Evolutionary conservation across 2,329 filamentous ascomycete species (phyloP).

Genomic region (Calonectria fujianensis): DNA sequence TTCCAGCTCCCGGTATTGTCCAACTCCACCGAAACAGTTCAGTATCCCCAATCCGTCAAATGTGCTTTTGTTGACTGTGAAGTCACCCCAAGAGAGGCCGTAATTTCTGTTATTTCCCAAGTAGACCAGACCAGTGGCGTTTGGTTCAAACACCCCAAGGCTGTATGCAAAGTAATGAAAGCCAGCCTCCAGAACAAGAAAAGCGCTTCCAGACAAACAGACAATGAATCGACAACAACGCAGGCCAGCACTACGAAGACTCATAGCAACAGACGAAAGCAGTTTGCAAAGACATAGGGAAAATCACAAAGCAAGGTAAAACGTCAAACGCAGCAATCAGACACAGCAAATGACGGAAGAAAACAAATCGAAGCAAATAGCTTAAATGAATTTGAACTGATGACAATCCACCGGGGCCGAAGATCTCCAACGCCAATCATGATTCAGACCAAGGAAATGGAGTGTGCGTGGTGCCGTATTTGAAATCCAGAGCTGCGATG

Average conservation of each 20-base stretch:
- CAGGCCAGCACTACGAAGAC: conserved; percentile 48
- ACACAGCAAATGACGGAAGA: conserved; percentile 53
- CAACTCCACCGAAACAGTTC: conserved; percentile 27
- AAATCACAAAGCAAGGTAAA: conserved; percentile 39
- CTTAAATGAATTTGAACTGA: conserved; percentile 61
- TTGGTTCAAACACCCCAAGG: conserved; percentile 5
- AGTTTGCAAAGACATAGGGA: conserved; percentile 45
- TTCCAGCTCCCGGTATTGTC: conserved; percentile 25
- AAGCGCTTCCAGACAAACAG: conserved; percentile 24
- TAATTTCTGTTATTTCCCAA: conserved; percentile 5
- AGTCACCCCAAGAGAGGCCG: conserved; percentile 13
- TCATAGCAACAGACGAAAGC: conserved; percentile 44
- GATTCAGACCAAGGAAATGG: conserved; percentile 62
- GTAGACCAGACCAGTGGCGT: conserved; percentile 2
- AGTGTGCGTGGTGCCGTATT: conserved; percentile 56
- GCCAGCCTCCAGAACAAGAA: conserved; percentile 25
- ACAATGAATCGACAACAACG: conserved; percentile 36
- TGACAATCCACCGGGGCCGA: conserved; percentile 61
- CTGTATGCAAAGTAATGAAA: conserved; percentile 26
- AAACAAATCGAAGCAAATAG: conserved; percentile 55
- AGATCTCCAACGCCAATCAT: conserved; percentile 66
- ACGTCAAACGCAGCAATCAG: conserved; percentile 52
- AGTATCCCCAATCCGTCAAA: conserved; percentile 23
- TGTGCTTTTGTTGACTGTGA: conserved; percentile 16
- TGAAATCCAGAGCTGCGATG: conserved; percentile 58